Base-by-base conservation (phyloP, 192 early-diverging fungal genomes). In the Diversispora epigaea region DNA sequence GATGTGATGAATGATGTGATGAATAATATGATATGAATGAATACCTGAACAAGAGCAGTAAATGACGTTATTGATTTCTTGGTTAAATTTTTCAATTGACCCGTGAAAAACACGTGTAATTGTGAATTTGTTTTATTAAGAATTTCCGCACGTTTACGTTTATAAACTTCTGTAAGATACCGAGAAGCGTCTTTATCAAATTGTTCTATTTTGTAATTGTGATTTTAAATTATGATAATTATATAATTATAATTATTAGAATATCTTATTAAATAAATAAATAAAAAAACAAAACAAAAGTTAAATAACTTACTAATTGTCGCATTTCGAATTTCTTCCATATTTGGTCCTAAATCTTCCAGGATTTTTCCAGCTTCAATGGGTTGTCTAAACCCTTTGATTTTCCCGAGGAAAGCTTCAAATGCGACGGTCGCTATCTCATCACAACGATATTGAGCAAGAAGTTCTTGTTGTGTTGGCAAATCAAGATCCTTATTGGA, bases 371-470 rank as follows among this genome's bases (percentile, higher is more conserved):
- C 96, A 4, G 80, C 77, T 56, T 97, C 93, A 43, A 98, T 85
- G 11, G 85, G 89, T 60, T 86, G 84, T 55, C 88, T 88, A 76
- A 93, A 83, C 22, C 78, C 76, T 55, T 87, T 87, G 45, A 95
- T 80, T 15, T 86, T 82, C 55, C 82, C 84, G n/a, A 78, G 73
- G 78, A 98, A 98, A 8, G 78, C 79, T 12, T 85, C 88, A 80
- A 93, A 90, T 0, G 90, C 93, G 0, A 84, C 81, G 80, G 81
- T 87, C 40, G 93, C 89, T 79, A 99, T 98, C 81, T 99, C 98
- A 67, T 99, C 98, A 80, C 98, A 99, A 60, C 98, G 91, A 81
- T 94, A 98, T 85, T 98, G 96, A 40, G 98, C 98, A 62, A 99
- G 87, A 58, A 99, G 80, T 80, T 98, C 93, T 84, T 98, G 97